These are phyloP conservation scores for Pleurotus sapidus DNA, from an alignment of 768 basidiomycete species.

Conservation along the genomic window DNA sequence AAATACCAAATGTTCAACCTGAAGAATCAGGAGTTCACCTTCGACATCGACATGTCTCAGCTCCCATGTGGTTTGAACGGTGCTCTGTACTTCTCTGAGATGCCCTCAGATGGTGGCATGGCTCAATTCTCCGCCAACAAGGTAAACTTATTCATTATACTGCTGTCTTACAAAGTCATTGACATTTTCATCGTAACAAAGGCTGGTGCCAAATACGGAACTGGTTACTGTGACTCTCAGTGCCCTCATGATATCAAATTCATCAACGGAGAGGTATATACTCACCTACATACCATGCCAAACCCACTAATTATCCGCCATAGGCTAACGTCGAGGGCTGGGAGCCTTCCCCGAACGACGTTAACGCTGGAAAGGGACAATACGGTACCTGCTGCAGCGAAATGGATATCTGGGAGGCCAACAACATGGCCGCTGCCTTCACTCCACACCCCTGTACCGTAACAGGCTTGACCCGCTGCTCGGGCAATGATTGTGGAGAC, in stretches of 20 bases:
- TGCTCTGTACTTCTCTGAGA: constrained; percentile 36
- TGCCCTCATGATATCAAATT: constrained; percentile 44
- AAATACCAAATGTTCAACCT: constrained; percentile 40
- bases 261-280: constrained; percentile 36
- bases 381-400: constrained; percentile 38
- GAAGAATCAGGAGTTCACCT: constrained; percentile 44
- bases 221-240: constrained; percentile 48
- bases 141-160: constrained; percentile 10
- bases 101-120: constrained; percentile 41
- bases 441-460: constrained; percentile 40
- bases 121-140: constrained; percentile 37
- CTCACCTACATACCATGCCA: not conserved
- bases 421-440: constrained; percentile 30
- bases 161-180: too few species aligned
- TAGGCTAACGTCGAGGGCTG: constrained; percentile 36
- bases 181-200: not conserved
- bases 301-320: not conserved
- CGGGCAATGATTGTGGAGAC: constrained; percentile 26
- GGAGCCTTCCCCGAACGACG: constrained; percentile 22
- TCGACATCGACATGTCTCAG: constrained; percentile 46
- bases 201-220: constrained; percentile 41
- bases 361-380: constrained; percentile 34
- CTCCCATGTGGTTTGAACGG: constrained; percentile 56
- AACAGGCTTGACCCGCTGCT: constrained; percentile 32
- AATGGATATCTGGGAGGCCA: constrained; percentile 47